Evolutionary conservation across 2,329 filamentous ascomycete species (phyloP), one percentile per base, ranked within the genome.

Genomic region (Colletotrichum orbiculare): DNA sequence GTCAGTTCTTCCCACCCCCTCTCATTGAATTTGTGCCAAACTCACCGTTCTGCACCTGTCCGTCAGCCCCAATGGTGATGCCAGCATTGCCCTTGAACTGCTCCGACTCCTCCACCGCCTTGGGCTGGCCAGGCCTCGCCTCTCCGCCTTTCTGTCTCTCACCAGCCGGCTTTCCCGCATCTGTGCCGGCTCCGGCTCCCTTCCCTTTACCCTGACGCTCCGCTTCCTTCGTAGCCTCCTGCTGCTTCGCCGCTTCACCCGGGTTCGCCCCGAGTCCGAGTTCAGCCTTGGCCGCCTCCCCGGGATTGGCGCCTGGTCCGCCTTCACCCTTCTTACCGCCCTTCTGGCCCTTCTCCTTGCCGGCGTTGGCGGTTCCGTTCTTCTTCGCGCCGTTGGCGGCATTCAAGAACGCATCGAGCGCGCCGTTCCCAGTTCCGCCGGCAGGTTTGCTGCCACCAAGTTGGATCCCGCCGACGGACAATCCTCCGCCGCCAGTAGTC

Each of bases 21-120:
- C 41, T 9, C 3, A 9, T 13, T 10, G 46, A 37, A 15, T 46
- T 8, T 8, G n/a, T n/a, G 2, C 9, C 3, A 12, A 6, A 4
- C 57, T 46, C 52, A 65, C 62, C 9, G 25, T 65, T 65, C n/a
- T 65, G 46, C 12, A 48, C 50, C 8, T 61, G 45, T 4, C 62
- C 62, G 12, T 61, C 35, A 8, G 57, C 39, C 11, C 62, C 62
- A 2, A 65, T 3, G 11, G 57, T 65, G 15, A 65, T 65, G 10
- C 62, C 62, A 25, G 46, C 34, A 9, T 65, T 56, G 6, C 61
- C 62, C 25, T 61, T 65, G 41, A 65, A 65, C 15, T 65, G 62
- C 41, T 65, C 62, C 4, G 62, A 65, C 41, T 65, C 62, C 15
- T 52, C 13, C 2, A 65, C 62, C 2, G 62, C 62, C 34, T 65